These are phyloP conservation scores for Trypanosoma cruzi DNA, from an alignment of 208 protist species.

Conservation along the genomic window DNA sequence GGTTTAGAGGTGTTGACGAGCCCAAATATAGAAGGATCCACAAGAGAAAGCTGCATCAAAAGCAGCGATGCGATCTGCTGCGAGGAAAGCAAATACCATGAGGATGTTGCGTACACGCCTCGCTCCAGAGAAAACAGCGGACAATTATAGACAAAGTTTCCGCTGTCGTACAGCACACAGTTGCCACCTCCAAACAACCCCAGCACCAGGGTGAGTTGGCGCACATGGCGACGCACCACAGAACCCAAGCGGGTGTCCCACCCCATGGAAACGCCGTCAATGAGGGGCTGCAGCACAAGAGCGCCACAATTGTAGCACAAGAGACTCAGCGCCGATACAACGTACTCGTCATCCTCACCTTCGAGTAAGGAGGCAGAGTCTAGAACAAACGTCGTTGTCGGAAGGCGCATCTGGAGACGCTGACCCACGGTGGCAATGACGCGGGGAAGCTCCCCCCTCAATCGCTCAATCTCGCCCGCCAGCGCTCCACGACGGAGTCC, in stretches of 20 bases:
- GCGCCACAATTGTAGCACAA: conserved; percentile 61
- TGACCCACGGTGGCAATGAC: conserved; percentile 45
- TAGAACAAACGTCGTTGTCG: conserved; percentile 45
- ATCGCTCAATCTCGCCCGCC: conserved; percentile 42
- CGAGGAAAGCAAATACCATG: conserved; percentile 70
- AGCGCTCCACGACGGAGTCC: conserved; percentile 44
- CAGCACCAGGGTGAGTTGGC: conserved; percentile 54
- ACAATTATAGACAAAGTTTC: conserved; percentile 68
- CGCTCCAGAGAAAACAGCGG: conserved; percentile 64
- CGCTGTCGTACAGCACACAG: conserved; percentile 49
- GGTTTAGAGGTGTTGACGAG: conserved; percentile 45
- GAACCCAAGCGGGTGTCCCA: conserved; percentile 77
- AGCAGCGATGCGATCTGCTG: conserved; percentile 73
- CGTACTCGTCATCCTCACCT: conserved; percentile 41
- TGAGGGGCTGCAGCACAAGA: conserved; percentile 71
- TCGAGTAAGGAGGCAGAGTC: conserved; percentile 34
- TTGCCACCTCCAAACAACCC: conserved; percentile 42
- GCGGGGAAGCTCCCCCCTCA: conserved; percentile 43
- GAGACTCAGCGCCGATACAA: conserved; percentile 63
- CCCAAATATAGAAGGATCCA: conserved; percentile 35
- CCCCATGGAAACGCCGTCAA: conserved; percentile 69
- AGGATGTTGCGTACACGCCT: conserved; percentile 30
- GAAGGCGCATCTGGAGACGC: conserved; percentile 51
- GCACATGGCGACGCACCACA: conserved; percentile 58
- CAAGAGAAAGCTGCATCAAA: conserved; percentile 59